Evolutionary conservation across 495 filamentous ascomycete species (phyloP).

Genomic region (Tetracladium marchalianum): DNA sequence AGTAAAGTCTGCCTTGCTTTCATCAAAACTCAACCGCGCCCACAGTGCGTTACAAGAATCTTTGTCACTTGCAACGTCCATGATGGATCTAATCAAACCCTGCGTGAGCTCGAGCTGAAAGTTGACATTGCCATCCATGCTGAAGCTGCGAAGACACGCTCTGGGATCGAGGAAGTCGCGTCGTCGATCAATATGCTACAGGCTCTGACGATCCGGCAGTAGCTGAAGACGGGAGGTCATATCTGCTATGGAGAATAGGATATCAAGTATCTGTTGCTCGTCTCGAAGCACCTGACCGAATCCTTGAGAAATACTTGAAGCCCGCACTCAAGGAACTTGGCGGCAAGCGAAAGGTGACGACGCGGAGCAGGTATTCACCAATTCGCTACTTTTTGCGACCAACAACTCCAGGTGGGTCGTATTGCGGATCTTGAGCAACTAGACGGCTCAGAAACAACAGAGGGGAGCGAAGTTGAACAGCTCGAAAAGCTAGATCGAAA

Average conservation of each 20-base stretch:
- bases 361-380: conserved; percentile 84
- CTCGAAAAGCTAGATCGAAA: conserved; percentile 49
- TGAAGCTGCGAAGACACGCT: conserved; percentile 80
- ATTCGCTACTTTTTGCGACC: conserved; percentile 91
- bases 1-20: conserved; percentile 59
- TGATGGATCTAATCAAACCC: conserved; percentile 59
- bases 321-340: conserved; percentile 74
- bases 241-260: conserved; percentile 78
- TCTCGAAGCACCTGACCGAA: conserved; percentile 84
- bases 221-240: conserved; percentile 61
- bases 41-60: conserved; percentile 81
- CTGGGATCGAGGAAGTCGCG: conserved; percentile 88
- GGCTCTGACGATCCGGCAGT: conserved; percentile 55
- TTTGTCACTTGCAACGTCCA: conserved; percentile 67
- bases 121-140: conserved; percentile 63
- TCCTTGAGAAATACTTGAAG: conserved; percentile 73
- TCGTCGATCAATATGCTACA: conserved; percentile 84
- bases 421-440: conserved; percentile 79
- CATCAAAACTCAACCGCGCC: conserved; percentile 62
- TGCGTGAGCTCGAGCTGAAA: conserved; percentile 59
- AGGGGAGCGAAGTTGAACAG: conserved; percentile 60
- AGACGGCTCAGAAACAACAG: conserved; percentile 71
- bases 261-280: conserved; percentile 84
- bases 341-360: conserved; percentile 57
- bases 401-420: conserved; percentile 75